These are phyloP conservation scores for Delonix regia DNA, from an alignment of 306 rosid species.

Conservation along the genomic window DNA sequence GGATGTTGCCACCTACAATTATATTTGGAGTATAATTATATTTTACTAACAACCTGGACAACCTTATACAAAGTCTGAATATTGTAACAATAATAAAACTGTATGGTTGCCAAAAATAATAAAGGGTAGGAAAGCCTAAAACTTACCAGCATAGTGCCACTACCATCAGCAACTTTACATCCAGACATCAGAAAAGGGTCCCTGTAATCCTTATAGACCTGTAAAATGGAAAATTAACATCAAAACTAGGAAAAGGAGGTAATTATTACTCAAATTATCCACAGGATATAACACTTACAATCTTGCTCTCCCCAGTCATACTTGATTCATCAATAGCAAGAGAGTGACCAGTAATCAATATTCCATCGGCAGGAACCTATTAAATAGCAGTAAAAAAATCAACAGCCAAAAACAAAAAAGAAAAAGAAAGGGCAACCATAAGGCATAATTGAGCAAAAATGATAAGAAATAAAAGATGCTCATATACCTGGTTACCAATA, in stretches of 20 bases:
- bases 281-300: conserved; percentile 56
- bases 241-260: conserved; percentile 1
- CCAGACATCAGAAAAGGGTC: conserved; percentile 98
- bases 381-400: conserved; percentile 25
- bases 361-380: conserved; percentile 96
- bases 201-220: conserved; percentile 79
- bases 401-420: conserved; percentile 9
- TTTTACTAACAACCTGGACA: conserved; percentile 27
- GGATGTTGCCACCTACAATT: background rate
- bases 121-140: conserved; percentile 8
- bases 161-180: conserved; percentile 98
- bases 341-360: conserved; percentile 80
- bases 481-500: conserved; percentile 81
- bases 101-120: conserved; percentile 1
- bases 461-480: conserved; percentile 14
- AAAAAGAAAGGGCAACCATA: conserved; percentile 27
- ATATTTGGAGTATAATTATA: conserved; percentile 25
- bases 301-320: conserved; percentile 99
- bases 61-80: background rate
- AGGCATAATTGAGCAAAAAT: conserved; percentile 22
- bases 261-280: background rate
- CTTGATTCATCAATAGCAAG: conserved; percentile 93
- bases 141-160: conserved; percentile 92
- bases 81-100: background rate
- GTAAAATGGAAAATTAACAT: conserved; percentile 30